Evolutionary conservation across 257 asterid genomes (phyloP), one percentile per base, ranked within the genome.

Genomic region (Fraxinus excelsior): DNA sequence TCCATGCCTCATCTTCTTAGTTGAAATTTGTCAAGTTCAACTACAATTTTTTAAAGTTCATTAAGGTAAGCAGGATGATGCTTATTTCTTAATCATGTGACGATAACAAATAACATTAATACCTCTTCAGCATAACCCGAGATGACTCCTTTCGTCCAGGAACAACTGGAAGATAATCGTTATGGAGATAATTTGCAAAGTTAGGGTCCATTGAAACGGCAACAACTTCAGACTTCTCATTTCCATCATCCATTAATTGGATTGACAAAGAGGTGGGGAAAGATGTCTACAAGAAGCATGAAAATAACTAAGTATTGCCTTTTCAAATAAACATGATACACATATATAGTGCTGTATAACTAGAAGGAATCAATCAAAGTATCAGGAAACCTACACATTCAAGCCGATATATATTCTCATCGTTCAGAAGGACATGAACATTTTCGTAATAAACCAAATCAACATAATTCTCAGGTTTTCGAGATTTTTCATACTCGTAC

Each of bases 191-290:
- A 65, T 88, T 75, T 28, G 97, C 90, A 80, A 96, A 96, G 70
- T 85, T 87, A 38, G 99, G 98, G 87, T 96, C 98, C 44, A 93
- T 88, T n/a, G 98, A 94, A 62, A 93, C 97, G 14, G 97, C 94
- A 89, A 96, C 93, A 74, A 89, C 96, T 78, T 91, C 99, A 70
- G 98, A 83, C 86, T 90, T 93, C 80, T 91, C 99, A 83, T 80
- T 84, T 82, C 92, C 91, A 78, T 88, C 94, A 80, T 93, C 98
- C 95, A 93, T 90, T 90, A 96, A 81, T 88, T 91, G 99, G 83
- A 96, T 87, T 67, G 96, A 89, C 82, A 96, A 81, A 70, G 76
- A 84, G 76, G 92, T 83, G 13, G 98, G 97, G 71, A 46, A 67
- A 37, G 92, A 91, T 32, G 91, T 85, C 99, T 96, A 73, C 88